Percentiles rank a stretch among this genome's conserved stretches.
These are phyloP conservation scores for Rhododendron vialii DNA, from an alignment of 148 eudicot genomes.

Conservation along the genomic window DNA sequence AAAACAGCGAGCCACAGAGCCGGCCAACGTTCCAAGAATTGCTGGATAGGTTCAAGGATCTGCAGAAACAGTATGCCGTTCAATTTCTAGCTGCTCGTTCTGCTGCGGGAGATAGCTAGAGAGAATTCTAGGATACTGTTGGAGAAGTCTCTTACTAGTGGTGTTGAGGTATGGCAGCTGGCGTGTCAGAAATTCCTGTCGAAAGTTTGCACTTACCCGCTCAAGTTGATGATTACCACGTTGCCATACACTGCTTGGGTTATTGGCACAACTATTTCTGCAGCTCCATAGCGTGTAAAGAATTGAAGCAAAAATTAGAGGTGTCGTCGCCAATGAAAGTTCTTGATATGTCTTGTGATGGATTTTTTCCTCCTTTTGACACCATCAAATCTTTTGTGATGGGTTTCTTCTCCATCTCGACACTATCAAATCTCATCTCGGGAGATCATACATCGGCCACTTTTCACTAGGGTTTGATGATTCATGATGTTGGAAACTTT, in stretches of 20 bases:
- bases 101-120: slow-evolving; percentile 40
- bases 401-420: not conserved
- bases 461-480: not conserved
- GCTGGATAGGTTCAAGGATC: slow-evolving; percentile 73
- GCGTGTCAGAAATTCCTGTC: not conserved
- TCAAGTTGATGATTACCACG: not conserved
- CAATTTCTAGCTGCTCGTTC: slow-evolving; percentile 60
- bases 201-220: not conserved
- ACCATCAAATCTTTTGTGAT: not conserved
- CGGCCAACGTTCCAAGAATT: slow-evolving; percentile 88
- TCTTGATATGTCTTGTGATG: not conserved
- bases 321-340: not conserved
- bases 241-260: not conserved
- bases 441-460: not conserved
- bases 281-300: not conserved
- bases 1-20: slow-evolving; percentile 62
- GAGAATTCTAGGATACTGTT: slow-evolving; percentile 23
- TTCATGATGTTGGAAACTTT: not conserved
- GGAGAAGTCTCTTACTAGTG: not conserved
- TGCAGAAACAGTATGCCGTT: slow-evolving; percentile 55
- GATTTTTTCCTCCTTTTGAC: not conserved
- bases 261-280: not conserved
- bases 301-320: not conserved
- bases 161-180: not conserved
- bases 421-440: not conserved